phyloP scores from a whole-genome alignment of 768 basidiomycete species.

The Boletus sp. region DNA sequence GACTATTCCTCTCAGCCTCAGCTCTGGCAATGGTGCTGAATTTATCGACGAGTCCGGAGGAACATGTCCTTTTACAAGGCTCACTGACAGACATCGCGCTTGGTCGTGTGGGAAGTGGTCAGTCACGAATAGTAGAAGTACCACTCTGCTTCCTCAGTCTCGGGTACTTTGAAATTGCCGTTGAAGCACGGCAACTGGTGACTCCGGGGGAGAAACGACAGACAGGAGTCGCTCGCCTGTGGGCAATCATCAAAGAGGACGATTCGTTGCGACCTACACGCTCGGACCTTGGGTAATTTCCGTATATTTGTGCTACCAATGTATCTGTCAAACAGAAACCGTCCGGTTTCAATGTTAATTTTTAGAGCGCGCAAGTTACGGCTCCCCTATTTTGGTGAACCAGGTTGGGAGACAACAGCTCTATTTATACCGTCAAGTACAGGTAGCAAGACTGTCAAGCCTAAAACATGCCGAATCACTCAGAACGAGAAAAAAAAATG shows the following conservation, averaged over 20 bases:
- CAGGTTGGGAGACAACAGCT: too few species aligned
- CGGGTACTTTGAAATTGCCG: slow-evolving; percentile 55
- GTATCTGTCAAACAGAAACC: background rate
- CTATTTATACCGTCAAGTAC: background rate
- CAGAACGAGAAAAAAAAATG: background rate
- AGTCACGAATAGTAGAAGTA: slow-evolving; percentile 47
- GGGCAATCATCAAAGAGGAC: slow-evolving; percentile 13
- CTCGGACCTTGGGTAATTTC: background rate
- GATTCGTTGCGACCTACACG: background rate
- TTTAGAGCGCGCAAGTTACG: background rate
- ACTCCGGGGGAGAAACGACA: slow-evolving; percentile 7
- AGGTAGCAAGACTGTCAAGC: background rate
- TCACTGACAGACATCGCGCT: slow-evolving; percentile 56
- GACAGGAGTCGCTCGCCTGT: slow-evolving; percentile 22
- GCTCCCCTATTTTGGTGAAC: background rate
- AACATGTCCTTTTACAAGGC: slow-evolving; percentile 71
- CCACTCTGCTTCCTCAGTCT: slow-evolving; percentile 71
- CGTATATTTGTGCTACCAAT: background rate
- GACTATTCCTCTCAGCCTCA: slow-evolving; percentile 39
- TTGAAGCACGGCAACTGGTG: slow-evolving; percentile 33
- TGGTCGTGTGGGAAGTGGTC: slow-evolving; percentile 57
- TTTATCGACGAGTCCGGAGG: slow-evolving; percentile 52
- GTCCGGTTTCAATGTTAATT: background rate
- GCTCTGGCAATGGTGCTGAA: slow-evolving; percentile 52
- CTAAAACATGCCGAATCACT: background rate